Conservation (phyloP, 2,329 filamentous ascomycete species). For the Dothiorella sarmentorum region DNA sequence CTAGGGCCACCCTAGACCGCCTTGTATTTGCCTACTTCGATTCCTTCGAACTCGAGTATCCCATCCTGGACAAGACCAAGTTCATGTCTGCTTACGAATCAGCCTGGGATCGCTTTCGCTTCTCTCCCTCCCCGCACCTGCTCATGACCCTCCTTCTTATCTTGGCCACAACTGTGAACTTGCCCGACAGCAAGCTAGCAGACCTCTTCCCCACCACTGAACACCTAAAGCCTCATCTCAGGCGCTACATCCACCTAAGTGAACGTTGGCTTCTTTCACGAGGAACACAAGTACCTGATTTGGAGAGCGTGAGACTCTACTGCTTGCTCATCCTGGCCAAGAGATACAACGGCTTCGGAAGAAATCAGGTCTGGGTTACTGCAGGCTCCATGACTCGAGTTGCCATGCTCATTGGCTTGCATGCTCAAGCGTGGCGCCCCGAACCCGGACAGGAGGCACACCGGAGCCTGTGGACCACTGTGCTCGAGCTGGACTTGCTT, state of each 20-base stretch:
- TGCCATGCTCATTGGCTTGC: constrained; percentile 43
- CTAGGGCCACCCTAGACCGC: not conserved
- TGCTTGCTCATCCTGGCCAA: constrained; percentile 6
- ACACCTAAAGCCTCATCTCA: not conserved
- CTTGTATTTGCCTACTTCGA: constrained; percentile 3
- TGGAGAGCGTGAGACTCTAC: not conserved
- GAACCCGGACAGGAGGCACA: constrained; percentile 40
- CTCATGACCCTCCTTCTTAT: constrained; percentile 3
- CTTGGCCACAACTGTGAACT: not conserved
- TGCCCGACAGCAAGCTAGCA: not conserved
- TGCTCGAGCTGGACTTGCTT: constrained; percentile 42
- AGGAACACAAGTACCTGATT: not conserved
- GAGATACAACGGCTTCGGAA: constrained; percentile 1
- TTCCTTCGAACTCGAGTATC: constrained; percentile 8
- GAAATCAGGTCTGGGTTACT: constrained; percentile 6
- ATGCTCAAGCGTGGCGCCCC: constrained; percentile 37
- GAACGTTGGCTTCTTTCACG: constrained; percentile 4
- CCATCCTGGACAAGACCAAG: not conserved
- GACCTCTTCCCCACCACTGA: not conserved
- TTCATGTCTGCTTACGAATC: constrained; percentile 4
- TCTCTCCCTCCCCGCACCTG: not conserved
- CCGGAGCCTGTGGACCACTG: constrained; percentile 42
- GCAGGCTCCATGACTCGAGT: constrained; percentile 39
- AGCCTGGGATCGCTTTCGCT: constrained; percentile 1
- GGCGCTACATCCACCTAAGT: constrained; percentile 2